These are phyloP conservation scores for Fraxinus angustifolia DNA, from an alignment of 305 asterid genomes.

Conservation along the genomic window DNA sequence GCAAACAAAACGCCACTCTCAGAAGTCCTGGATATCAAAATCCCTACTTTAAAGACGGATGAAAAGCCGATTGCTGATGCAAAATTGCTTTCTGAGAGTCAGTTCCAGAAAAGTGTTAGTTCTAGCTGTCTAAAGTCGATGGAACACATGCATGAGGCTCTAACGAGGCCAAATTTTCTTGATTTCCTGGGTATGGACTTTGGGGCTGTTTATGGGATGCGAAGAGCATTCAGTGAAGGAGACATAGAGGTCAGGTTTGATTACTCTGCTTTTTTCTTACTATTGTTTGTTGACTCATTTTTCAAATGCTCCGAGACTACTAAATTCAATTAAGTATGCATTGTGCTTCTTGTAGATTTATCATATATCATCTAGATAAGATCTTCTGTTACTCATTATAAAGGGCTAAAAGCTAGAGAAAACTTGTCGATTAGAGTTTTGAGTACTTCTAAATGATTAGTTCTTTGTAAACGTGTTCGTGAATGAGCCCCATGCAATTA, in stretches of 20 bases:
- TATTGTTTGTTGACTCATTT: background rate
- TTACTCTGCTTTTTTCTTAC: conserved; percentile 14
- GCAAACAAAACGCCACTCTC: conserved; percentile 57
- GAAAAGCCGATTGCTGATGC: conserved; percentile 35
- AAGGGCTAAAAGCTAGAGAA: background rate
- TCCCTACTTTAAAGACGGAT: conserved; percentile 38
- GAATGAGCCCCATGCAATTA: conserved; percentile 17
- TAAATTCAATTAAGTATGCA: background rate
- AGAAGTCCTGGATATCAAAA: conserved; percentile 48
- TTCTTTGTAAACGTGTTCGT: background rate
- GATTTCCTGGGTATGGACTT: conserved; percentile 71
- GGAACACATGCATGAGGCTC: conserved; percentile 49
- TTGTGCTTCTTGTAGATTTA: background rate
- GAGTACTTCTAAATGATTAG: conserved; percentile 9
- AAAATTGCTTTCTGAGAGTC: conserved; percentile 33
- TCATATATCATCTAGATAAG: background rate
- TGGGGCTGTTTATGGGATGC: conserved; percentile 69
- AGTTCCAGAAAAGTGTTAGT: conserved; percentile 67
- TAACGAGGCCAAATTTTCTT: conserved; percentile 61
- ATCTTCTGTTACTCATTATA: background rate
- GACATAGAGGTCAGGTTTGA: conserved; percentile 70
- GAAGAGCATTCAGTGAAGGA: conserved; percentile 94
- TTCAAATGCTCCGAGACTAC: background rate
- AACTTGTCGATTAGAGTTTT: background rate
- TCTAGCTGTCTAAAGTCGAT: conserved; percentile 56